These are phyloP conservation scores for Nitzschia sp. DNA, from an alignment of 108 stramenopile species.

Conservation along the genomic window DNA sequence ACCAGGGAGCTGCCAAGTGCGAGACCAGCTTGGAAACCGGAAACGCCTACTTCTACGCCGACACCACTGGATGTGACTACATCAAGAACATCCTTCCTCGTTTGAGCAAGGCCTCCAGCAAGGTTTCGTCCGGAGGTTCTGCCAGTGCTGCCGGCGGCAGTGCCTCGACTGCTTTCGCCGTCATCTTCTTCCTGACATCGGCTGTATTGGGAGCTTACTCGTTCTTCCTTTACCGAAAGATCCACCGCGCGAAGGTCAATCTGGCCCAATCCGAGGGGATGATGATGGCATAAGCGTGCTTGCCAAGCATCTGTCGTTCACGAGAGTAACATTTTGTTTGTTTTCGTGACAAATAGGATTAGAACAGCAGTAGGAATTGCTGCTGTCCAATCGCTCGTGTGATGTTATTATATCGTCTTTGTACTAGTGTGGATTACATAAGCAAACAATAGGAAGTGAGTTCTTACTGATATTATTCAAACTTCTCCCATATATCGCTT, in stretches of 20 bases:
- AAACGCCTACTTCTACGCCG: slow-evolving; percentile 50
- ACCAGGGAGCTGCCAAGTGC: slow-evolving; percentile 74
- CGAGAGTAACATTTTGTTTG: too few relatives aligned
- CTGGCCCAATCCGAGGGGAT: slow-evolving; percentile 37
- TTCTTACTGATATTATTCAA: too few relatives aligned
- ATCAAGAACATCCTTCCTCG: slow-evolving; percentile 58
- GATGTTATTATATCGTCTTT: too few relatives aligned
- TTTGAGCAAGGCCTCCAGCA: slow-evolving; percentile 29
- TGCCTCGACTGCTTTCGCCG: slow-evolving; percentile 40
- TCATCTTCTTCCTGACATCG: slow-evolving; percentile 66
- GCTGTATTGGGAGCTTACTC: slow-evolving; percentile 60
- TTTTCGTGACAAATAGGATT: too few relatives aligned
- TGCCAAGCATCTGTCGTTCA: background rate
- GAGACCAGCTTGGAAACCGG: slow-evolving; percentile 44
- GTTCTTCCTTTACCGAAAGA: slow-evolving; percentile 70
- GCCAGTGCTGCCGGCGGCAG: background rate
- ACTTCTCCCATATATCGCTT: too few relatives aligned
- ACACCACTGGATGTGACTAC: slow-evolving; percentile 63
- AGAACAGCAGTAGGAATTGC: too few relatives aligned
- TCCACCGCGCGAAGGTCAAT: slow-evolving; percentile 58
- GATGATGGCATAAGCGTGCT: slow-evolving; percentile 24
- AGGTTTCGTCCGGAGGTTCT: background rate
- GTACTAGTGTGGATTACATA: background rate
- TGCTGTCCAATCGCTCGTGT: too few relatives aligned
- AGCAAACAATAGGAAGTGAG: too few relatives aligned